Percentiles rank a stretch among this genome's conserved stretches.
Conservation (phyloP, 1,139 yeast species). For the Nakaseomyces sp. region DNA sequence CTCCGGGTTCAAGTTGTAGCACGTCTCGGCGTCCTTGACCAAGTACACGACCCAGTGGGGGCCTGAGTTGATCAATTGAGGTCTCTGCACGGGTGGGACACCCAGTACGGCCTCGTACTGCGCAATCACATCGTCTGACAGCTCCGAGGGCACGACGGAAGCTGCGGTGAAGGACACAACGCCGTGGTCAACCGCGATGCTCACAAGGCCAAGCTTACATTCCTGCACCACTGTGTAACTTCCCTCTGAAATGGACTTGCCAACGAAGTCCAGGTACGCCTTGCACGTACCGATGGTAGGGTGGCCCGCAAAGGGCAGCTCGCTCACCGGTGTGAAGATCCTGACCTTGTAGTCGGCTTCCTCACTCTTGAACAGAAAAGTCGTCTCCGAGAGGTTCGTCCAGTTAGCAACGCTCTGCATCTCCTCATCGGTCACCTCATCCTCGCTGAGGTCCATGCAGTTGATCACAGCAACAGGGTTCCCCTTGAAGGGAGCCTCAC, state of each 20-base stretch:
- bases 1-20: slow-evolving; percentile 32
- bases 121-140: slow-evolving; percentile 23
- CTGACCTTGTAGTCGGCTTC: slow-evolving; percentile 40
- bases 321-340: slow-evolving; percentile 40
- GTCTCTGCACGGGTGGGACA: slow-evolving; percentile 26
- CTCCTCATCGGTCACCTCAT: slow-evolving; percentile 29
- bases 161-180: slow-evolving; percentile 23
- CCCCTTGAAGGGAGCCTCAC: slow-evolving; percentile 37
- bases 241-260: slow-evolving; percentile 16
- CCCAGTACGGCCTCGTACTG: slow-evolving; percentile 14
- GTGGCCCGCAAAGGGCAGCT: slow-evolving; percentile 54
- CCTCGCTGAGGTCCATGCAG: slow-evolving; percentile 16
- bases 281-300: slow-evolving; percentile 47
- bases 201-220: slow-evolving; percentile 39
- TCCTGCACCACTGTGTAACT: slow-evolving; percentile 35
- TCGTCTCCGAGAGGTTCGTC: slow-evolving; percentile 52
- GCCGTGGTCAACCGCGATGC: slow-evolving; percentile 26
- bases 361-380: slow-evolving; percentile 38
- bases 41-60: slow-evolving; percentile 38
- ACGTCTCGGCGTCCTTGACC: slow-evolving; percentile 29
- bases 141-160: slow-evolving; percentile 15
- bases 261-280: slow-evolving; percentile 35
- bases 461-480: slow-evolving; percentile 47
- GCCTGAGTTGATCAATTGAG: slow-evolving; percentile 31
- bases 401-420: slow-evolving; percentile 44